phyloP scores from a whole-genome alignment of 495 filamentous ascomycete genomes.

The Aspergillus asperescens region DNA sequence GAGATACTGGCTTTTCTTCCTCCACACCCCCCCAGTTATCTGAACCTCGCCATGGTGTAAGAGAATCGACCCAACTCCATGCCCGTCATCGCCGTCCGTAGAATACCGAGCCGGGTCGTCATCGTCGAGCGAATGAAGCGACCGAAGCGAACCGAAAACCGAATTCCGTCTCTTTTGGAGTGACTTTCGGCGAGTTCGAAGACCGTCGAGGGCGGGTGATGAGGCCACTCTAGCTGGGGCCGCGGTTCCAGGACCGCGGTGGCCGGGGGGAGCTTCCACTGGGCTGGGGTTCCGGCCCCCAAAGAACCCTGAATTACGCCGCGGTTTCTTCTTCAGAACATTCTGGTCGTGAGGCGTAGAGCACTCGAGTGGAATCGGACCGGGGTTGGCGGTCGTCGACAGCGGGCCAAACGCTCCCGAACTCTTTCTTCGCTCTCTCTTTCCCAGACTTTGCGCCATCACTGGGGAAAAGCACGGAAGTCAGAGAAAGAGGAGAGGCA shows the following conservation, averaged over 20 bases:
- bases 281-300: slow-evolving; percentile 29
- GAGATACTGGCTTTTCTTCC: slow-evolving; percentile 81
- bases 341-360: slow-evolving; percentile 37
- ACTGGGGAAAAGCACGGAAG: slow-evolving; percentile 18
- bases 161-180: slow-evolving; percentile 47
- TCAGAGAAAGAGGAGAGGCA: slow-evolving; percentile 12
- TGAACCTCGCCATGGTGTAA: slow-evolving; percentile 73
- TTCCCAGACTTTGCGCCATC: slow-evolving; percentile 38
- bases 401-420: slow-evolving; percentile 36
- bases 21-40: slow-evolving; percentile 71
- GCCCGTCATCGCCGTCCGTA: slow-evolving; percentile 32
- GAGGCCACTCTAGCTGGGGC: slow-evolving; percentile 19
- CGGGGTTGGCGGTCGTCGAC: slow-evolving; percentile 21
- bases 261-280: slow-evolving; percentile 9
- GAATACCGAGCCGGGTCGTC: slow-evolving; percentile 39
- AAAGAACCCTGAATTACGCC: slow-evolving; percentile 46
- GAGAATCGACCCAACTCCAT: slow-evolving; percentile 43
- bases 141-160: slow-evolving; percentile 55
- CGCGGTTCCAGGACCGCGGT: slow-evolving; percentile 33
- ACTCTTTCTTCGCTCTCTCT: slow-evolving; percentile 44
- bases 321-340: slow-evolving; percentile 33
- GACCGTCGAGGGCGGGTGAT: slow-evolving; percentile 24
- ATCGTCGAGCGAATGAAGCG: slow-evolving; percentile 47
- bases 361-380: slow-evolving; percentile 27
- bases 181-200: slow-evolving; percentile 39